These are phyloP conservation scores for Teratosphaeriaceae sp. DNA, from an alignment of 2,329 filamentous ascomycete genomes.

Conservation along the genomic window DNA sequence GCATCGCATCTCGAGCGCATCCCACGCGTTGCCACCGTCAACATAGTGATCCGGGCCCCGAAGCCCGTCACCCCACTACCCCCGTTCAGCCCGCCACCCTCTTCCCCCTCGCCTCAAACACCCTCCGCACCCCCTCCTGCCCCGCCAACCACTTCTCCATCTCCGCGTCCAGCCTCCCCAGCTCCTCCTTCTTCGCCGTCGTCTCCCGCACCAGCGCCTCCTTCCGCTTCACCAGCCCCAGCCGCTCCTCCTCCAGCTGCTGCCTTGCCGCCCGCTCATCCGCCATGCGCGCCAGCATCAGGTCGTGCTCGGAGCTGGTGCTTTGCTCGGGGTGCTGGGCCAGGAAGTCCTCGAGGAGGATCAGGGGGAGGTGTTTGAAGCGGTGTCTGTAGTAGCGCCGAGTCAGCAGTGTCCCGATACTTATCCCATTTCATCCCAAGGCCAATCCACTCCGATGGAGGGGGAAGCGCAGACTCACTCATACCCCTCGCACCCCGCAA, in stretches of 20 bases:
- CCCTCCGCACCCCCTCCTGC: slow-evolving; percentile 19
- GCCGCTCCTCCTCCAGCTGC: slow-evolving; percentile 74
- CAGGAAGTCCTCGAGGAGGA: slow-evolving; percentile 78
- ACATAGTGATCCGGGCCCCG: neutral
- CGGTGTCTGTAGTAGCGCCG: too few species aligned
- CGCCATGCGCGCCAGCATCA: slow-evolving; percentile 87
- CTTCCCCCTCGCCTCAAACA: slow-evolving; percentile 24
- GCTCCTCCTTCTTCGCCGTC: slow-evolving; percentile 86
- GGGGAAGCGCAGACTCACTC: slow-evolving; percentile 50
- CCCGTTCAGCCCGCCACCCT: slow-evolving; percentile 10
- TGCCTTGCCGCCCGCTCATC: slow-evolving; percentile 83
- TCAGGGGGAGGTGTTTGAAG: slow-evolving; percentile 77
- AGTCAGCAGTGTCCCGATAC: too few species aligned
- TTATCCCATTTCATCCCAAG: too few species aligned
- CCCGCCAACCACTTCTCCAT: slow-evolving; percentile 52
- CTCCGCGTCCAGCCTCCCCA: slow-evolving; percentile 85
- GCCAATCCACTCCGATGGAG: too few species aligned
- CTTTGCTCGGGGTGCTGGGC: slow-evolving; percentile 66
- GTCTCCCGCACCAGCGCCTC: slow-evolving; percentile 67
- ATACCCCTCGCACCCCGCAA: slow-evolving; percentile 81
- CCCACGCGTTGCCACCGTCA: neutral
- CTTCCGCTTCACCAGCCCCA: slow-evolving; percentile 56
- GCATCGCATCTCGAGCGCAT: too few species aligned
- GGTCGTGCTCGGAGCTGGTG: slow-evolving; percentile 65
- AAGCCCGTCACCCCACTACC: neutral